Percentiles rank a stretch among this genome's conserved stretches.
phyloP scores from a whole-genome alignment of 495 filamentous ascomycete genomes.

The Aspergillus biplanus region DNA sequence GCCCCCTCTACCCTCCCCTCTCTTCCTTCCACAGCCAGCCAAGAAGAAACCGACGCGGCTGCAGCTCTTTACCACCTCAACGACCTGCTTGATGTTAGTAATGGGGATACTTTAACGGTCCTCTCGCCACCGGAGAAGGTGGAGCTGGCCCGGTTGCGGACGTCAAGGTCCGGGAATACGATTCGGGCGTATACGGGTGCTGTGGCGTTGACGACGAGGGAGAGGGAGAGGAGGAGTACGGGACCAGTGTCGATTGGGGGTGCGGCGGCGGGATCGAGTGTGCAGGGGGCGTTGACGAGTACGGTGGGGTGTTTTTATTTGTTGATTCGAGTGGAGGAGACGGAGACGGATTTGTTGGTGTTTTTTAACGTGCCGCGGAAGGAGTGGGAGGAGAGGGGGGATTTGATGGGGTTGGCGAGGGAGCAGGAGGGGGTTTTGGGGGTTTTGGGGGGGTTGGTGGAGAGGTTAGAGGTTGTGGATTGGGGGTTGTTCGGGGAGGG shows the following conservation, averaged over 20 bases:
- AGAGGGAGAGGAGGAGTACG: slow-evolving; percentile 14
- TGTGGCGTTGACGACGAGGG: slow-evolving; percentile 33
- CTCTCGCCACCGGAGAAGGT: slow-evolving; percentile 45
- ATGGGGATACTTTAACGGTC: slow-evolving; percentile 60
- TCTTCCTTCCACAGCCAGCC: slow-evolving; percentile 24
- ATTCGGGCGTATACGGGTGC: slow-evolving; percentile 37
- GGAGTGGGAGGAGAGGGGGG: slow-evolving; percentile 57
- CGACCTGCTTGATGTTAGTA: slow-evolving; percentile 67
- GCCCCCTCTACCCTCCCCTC: slow-evolving; percentile 23
- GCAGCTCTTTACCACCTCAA: slow-evolving; percentile 71
- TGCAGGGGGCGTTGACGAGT: slow-evolving; percentile 23
- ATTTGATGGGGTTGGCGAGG: slow-evolving; percentile 44
- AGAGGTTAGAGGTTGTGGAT: slow-evolving; percentile 74
- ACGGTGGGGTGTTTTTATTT: slow-evolving; percentile 41
- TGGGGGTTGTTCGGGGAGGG: slow-evolving; percentile 73
- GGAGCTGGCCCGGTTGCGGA: slow-evolving; percentile 30
- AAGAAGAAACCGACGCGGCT: slow-evolving; percentile 63
- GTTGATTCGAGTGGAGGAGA: slow-evolving; percentile 71
- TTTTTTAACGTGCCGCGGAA: slow-evolving; percentile 88
- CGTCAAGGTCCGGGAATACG: neutral
- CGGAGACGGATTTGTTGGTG: slow-evolving; percentile 84
- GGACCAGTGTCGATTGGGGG: slow-evolving; percentile 25
- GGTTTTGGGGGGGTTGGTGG: slow-evolving; percentile 65
- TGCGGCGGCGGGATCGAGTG: slow-evolving; percentile 29
- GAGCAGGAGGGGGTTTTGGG: slow-evolving; percentile 67